These are phyloP conservation scores for Rhodotorula kratochvilovae DNA, from an alignment of 768 basidiomycete genomes.

Conservation along the genomic window DNA sequence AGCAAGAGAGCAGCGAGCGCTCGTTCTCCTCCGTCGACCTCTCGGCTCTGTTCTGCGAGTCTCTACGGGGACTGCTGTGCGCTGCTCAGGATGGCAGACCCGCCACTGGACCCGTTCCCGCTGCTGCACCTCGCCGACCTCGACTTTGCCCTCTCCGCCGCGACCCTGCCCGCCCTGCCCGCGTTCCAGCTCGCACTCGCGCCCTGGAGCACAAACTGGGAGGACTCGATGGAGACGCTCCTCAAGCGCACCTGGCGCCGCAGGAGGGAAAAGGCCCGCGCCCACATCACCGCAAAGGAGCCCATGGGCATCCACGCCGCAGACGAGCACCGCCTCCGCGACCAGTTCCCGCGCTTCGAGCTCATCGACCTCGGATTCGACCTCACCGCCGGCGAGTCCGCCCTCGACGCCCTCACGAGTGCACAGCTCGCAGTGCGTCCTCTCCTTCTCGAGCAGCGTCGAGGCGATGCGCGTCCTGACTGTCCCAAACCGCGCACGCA, in stretches of 20 bases:
- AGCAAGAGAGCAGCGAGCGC: no score
- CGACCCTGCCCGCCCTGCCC: not conserved
- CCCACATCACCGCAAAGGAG: not conserved
- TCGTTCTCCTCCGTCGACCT: no score
- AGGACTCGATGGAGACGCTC: not conserved
- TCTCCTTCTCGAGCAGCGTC: no score
- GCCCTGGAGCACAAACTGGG: conserved; percentile 2
- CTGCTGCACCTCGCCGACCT: conserved; percentile 24
- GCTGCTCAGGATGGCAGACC: not conserved
- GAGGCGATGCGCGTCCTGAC: no score
- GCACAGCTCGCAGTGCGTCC: conserved; percentile 19
- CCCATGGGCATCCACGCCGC: conserved; percentile 5
- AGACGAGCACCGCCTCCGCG: not conserved
- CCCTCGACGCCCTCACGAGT: conserved; percentile 8
- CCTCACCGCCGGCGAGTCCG: not conserved
- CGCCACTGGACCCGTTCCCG: conserved; percentile 15
- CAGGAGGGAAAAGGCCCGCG: not conserved
- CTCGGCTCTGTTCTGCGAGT: no score
- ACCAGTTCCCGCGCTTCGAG: conserved; percentile 27
- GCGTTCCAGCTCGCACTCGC: conserved; percentile 18
- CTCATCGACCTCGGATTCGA: conserved; percentile 11
- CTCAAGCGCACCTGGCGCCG: conserved; percentile 12
- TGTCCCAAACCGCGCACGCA: no score
- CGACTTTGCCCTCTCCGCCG: conserved; percentile 1
- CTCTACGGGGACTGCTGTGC: no score